Base-by-base conservation (phyloP, 2,329 filamentous ascomycete species). In the Ramularia endophylla region DNA sequence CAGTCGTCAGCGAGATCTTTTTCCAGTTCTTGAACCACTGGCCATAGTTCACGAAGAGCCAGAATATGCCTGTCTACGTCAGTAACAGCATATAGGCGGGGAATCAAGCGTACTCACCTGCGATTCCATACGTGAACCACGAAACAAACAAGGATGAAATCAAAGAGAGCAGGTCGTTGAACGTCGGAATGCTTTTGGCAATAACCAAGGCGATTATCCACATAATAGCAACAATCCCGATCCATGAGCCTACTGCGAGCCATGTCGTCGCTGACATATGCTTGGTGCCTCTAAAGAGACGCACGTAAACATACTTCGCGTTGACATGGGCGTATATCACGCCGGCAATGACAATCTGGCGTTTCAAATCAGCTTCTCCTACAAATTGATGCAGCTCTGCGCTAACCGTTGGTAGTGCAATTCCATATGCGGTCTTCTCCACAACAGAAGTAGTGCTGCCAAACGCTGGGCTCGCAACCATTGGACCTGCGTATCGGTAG, bases 301-400 rank as follows among this genome's bases (percentile, higher is more conserved):
- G 73, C 2, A 78, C 63, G 53, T 82, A 85, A 46, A 85, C 68
- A 53, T 82, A 83, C 52, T 83, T 83, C 36, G 71, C 71, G 1
- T 78, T 78, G 4, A 85, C 75, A 48, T 82, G 78, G 9, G 74
- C 80, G 35, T 84, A 82, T 44, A 86, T 81, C 4, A 84, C 79
- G 40, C 81, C 82, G 0, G 81, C 78, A 36, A 86, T 77, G 38
- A 85, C 67, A 40, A 85, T 85, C 41, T 50, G 29, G 6, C 8
- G n/a, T n/a, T n/a, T n/a, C 8, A 17, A 5, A 16, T 42, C 13
- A 46, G 42, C 27, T 5, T 18, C 17, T 16, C 16, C 13, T 25
- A 13, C 19, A 38, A 11, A n/a, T 1, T 15, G 13, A 20, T 3
- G 16, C 11, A 27, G 12, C 11, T 25, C 7, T 1, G 11, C n/a